Conservation (phyloP, 345 rosid species). For the Aegle marmelos region DNA sequence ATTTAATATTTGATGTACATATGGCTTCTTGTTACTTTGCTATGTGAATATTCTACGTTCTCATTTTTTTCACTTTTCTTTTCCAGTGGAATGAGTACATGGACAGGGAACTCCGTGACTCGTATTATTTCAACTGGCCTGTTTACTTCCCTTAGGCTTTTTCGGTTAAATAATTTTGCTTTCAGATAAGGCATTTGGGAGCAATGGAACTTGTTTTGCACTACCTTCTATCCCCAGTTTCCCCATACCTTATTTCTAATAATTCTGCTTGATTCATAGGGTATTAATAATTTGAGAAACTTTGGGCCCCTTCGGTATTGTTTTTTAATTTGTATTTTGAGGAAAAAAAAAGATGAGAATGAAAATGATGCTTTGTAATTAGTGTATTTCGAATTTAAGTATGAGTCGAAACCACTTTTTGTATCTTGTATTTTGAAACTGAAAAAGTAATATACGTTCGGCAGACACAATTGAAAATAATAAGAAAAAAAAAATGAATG, state of each 20-base stretch:
- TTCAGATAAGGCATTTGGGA: neutral
- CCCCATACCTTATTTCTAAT: neutral
- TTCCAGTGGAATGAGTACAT: constrained; percentile 84
- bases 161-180: neutral
- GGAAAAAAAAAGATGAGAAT: no score
- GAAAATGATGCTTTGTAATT: no score
- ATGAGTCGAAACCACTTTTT: no score
- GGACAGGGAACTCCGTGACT: constrained; percentile 67
- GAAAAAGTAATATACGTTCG: no score
- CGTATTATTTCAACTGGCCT: constrained; percentile 83
- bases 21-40: neutral
- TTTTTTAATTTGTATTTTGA: no score
- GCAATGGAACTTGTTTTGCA: neutral
- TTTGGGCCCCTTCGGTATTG: no score
- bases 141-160: constrained; percentile 61
- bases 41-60: neutral
- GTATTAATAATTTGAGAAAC: neutral
- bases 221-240: neutral
- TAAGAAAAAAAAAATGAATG: no score
- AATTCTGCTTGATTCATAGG: neutral
- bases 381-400: no score
- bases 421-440: no score
- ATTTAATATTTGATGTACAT: neutral
- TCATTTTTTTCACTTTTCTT: neutral
- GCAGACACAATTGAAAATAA: no score